A percentile compares a stretch with the other conserved stretches of the same genome.
Conservation (phyloP, 768 basidiomycete species). For the Crepidotus variabilis region DNA sequence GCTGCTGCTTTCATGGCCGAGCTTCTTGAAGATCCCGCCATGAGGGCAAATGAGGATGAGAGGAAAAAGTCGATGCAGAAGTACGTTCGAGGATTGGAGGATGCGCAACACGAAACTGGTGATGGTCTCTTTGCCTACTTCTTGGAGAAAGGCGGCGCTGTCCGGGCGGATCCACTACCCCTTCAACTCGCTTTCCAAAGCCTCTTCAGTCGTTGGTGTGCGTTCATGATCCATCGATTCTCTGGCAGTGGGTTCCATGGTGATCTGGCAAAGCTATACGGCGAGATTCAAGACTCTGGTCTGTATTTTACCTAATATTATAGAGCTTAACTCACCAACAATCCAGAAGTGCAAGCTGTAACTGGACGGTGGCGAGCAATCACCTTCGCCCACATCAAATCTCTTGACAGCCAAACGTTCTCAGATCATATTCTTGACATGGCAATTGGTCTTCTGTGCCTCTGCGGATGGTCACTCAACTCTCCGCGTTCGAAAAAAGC, state of each 20-base stretch:
- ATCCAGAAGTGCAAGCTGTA: conserved; percentile 38
- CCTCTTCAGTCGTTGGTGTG: conserved; percentile 10
- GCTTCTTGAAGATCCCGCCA: conserved; percentile 19
- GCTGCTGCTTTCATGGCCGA: conserved; percentile 44
- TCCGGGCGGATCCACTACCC: conserved; percentile 17
- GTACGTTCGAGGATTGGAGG: conserved; percentile 9
- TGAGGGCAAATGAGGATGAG: conserved; percentile 4
- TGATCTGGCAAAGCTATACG: conserved; percentile 6
- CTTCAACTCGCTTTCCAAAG: conserved; percentile 19
- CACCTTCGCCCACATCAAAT: conserved; percentile 22
- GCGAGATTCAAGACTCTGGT: conserved; percentile 13
- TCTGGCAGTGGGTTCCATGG: not conserved
- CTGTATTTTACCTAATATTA: not conserved
- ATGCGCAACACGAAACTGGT: conserved; percentile 8
- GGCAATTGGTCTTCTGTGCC: conserved; percentile 10
- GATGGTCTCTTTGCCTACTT: conserved; percentile 12
- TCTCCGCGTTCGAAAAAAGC: conserved; percentile 8
- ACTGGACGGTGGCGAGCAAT: conserved; percentile 52
- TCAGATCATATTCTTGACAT: conserved; percentile 7
- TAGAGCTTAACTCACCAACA: not conserved
- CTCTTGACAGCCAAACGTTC: conserved; percentile 4
- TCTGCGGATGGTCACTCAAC: conserved; percentile 17
- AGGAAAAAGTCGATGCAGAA: conserved; percentile 21
- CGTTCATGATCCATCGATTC: conserved; percentile 2
- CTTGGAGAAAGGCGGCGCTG: conserved; percentile 5